Base-by-base conservation (phyloP, 208 protist genomes). In the Crithidia thermophila region DNA sequence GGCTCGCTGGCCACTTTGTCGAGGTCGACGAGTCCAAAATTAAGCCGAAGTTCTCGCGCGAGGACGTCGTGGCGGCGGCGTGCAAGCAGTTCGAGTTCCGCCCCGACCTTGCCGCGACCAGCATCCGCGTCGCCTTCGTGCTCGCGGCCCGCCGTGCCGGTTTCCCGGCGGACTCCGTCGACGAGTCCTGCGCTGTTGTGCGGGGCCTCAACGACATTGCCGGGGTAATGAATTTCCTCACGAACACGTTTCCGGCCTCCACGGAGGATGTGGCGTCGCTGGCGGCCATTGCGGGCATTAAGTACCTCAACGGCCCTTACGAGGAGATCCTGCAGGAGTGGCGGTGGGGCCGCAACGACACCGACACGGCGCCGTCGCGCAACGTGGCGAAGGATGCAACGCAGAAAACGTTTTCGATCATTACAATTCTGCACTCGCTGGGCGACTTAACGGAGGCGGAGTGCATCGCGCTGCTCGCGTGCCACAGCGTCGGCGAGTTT, bases 321-420 rank as follows among this genome's bases (percentile, higher is more conserved):
- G 77, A 92, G 18, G 52, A 9, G n/a, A 58, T 93, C 4, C 64
- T 87, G 13, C 58, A 67, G 3, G 58, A 51, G 23, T 95, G 89
- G 89, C 73, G 71, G 59, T 93, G 89, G 86, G 89, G 86, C 13
- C 85, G 89, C n/a, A 90, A 94, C 58, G 89, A 94, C 77, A 89
- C 65, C 4, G 84, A 94, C 67, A 65, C 49, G 39, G 68, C 84
- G 1, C 77, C 77, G 3, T 25, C 67, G 23, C 83, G 86, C 58
- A 90, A 86, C 45, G 63, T 82, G 14, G 71, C 72, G 5, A 63
- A 60, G 52, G 56, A 77, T 42, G 56, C 66, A 7, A 18, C 8
- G 30, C 62, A 78, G 40, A 77, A 78, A 37, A 30, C 43, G 25
- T 86, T 84, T 34, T 81, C 64, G 7, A 74, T 87, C 25, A 49